Conservation (phyloP, 108 stramenopile species). For the Bacterosira constricta region DNA sequence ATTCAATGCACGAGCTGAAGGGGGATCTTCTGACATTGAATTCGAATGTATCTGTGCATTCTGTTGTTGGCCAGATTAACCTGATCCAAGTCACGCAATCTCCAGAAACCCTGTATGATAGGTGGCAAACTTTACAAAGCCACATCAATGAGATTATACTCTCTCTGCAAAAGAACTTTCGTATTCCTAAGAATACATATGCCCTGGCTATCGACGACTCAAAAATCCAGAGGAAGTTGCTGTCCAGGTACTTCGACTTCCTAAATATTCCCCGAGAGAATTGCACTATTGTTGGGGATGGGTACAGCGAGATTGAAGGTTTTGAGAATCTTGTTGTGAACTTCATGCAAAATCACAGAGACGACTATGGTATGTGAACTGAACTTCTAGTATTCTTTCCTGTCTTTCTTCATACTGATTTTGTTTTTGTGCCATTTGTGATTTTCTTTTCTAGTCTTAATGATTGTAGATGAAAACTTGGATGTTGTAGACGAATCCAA, state of each 20-base stretch:
- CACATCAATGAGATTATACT: too few species aligned
- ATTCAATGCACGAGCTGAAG: constrained; percentile 23
- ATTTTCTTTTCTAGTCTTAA: too few species aligned
- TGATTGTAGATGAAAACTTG: constrained; percentile 65
- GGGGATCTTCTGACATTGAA: constrained; percentile 21
- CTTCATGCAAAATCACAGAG: constrained; percentile 36
- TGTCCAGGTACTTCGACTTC: constrained; percentile 39
- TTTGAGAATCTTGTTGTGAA: constrained; percentile 31
- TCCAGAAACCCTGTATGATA: too few species aligned
- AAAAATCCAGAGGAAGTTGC: constrained; percentile 65
- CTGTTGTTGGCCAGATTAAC: constrained; percentile 15
- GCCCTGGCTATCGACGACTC: constrained; percentile 67
- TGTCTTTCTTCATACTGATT: too few species aligned
- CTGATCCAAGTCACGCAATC: constrained; percentile 10
- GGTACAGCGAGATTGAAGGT: constrained; percentile 38
- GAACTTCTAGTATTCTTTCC: too few species aligned
- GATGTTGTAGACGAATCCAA: constrained; percentile 27
- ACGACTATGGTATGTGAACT: too few species aligned
- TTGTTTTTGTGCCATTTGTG: too few species aligned
- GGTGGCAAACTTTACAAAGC: too few species aligned
- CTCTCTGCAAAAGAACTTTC: too few species aligned
- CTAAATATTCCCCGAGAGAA: constrained; percentile 44
- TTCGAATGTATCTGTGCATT: constrained; percentile 3
- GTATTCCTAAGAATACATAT: constrained; percentile 49
- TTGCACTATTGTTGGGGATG: constrained; percentile 28